Evolutionary conservation across 306 rosid genomes (phyloP).

Genomic region (Vicia faba): DNA sequence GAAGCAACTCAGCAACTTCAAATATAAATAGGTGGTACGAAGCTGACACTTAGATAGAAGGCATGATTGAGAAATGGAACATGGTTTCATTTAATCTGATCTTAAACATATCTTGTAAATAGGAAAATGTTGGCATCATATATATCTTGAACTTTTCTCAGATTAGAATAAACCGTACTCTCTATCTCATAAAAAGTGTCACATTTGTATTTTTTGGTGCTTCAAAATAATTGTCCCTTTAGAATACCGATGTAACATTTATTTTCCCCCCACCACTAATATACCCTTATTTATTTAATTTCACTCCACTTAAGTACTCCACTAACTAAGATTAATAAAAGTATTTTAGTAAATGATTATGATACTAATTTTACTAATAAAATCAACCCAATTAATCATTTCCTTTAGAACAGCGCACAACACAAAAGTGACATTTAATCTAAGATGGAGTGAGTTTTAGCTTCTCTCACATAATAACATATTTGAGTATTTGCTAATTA

Average conservation of each 20-base stretch:
- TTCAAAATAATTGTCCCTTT: neutral
- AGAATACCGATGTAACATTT: too few relatives aligned
- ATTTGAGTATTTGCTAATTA: constrained; percentile 18
- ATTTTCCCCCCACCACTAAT: neutral
- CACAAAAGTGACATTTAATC: neutral
- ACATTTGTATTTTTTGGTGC: neutral
- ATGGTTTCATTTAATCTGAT: constrained; percentile 20
- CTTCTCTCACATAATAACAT: constrained; percentile 27
- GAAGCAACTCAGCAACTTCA: constrained; percentile 48
- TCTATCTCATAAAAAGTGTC: too few relatives aligned
- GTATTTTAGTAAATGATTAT: too few relatives aligned
- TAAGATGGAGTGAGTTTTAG: neutral
- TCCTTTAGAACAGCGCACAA: too few relatives aligned
- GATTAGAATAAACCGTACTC: constrained; percentile 2
- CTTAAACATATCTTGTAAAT: neutral
- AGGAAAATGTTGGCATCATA: constrained; percentile 18
- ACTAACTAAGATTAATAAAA: too few relatives aligned
- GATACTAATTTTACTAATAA: too few relatives aligned
- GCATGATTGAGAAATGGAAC: constrained; percentile 12
- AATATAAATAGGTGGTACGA: constrained; percentile 21
- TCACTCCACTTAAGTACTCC: too few relatives aligned
- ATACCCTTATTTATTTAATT: neutral
- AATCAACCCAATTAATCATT: neutral
- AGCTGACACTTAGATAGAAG: constrained; percentile 8
- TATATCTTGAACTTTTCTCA: neutral